These are phyloP conservation scores for Echinochloa phyllopogon DNA, from an alignment of 176 grass and related monocot species.

Conservation along the genomic window DNA sequence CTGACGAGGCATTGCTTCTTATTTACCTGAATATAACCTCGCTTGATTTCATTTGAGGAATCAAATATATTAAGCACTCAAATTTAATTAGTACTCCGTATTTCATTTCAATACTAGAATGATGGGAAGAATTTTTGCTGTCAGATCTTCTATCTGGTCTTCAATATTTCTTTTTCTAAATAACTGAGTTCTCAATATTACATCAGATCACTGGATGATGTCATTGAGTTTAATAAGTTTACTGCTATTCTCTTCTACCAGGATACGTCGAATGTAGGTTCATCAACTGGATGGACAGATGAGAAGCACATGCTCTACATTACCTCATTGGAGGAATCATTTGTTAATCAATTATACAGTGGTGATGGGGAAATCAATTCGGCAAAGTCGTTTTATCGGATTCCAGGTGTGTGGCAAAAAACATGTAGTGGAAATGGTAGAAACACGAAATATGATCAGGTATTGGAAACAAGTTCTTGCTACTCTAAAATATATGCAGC, in stretches of 20 bases:
- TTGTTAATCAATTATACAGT: slow-evolving; percentile 68
- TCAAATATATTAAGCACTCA: neutral
- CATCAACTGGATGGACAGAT: slow-evolving; percentile 73
- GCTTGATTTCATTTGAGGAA: neutral
- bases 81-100: neutral
- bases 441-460: slow-evolving; percentile 46
- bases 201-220: slow-evolving; percentile 12
- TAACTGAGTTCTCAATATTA: slow-evolving; percentile 1
- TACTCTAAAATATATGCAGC: neutral
- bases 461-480: slow-evolving; percentile 27
- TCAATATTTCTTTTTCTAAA: neutral
- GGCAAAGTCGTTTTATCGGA: slow-evolving; percentile 35
- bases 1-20: neutral
- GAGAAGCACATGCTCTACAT: slow-evolving; percentile 87
- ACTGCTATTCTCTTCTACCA: slow-evolving; percentile 50
- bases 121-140: neutral
- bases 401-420: slow-evolving; percentile 36
- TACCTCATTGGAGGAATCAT: slow-evolving; percentile 70
- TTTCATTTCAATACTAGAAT: neutral
- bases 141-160: slow-evolving; percentile 22
- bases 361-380: slow-evolving; percentile 40
- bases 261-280: slow-evolving; percentile 28
- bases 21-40: neutral
- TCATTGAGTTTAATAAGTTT: slow-evolving; percentile 21
- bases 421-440: slow-evolving; percentile 37